Evolutionary conservation across 768 basidiomycete species (phyloP).

Genomic region (Kwoniella sp.): DNA sequence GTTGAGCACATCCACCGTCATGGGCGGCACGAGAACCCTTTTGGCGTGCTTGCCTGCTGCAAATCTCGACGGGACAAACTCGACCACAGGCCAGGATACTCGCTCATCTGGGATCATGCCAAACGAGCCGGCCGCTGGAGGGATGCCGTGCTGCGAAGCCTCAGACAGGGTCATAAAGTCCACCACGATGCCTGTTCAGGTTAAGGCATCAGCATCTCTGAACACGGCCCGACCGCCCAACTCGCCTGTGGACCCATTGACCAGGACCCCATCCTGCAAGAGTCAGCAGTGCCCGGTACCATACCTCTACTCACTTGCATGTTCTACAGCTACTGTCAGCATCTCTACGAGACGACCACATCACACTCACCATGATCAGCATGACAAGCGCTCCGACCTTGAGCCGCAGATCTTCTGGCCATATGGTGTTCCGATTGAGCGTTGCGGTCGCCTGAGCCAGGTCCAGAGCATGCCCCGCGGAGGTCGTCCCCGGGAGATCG

Average conservation of each 20-base stretch:
- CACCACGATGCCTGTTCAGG: slow-evolving; percentile 21
- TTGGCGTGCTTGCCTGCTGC: slow-evolving; percentile 11
- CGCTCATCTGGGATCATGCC: slow-evolving; percentile 2
- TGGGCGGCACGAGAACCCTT: slow-evolving; percentile 22
- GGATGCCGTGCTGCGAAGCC: slow-evolving; percentile 15
- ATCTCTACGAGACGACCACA: neutral
- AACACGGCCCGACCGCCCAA: too few relatives aligned
- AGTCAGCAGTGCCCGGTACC: neutral
- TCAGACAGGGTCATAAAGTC: slow-evolving; percentile 34
- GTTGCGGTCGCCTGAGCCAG: slow-evolving; percentile 18
- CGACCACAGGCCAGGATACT: slow-evolving; percentile 33
- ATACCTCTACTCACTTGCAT: slow-evolving; percentile 20
- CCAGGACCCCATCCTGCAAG: slow-evolving; percentile 66
- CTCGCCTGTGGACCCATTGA: slow-evolving; percentile 92
- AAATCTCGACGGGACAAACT: slow-evolving; percentile 19
- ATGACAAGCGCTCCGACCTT: slow-evolving; percentile 43
- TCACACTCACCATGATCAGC: slow-evolving; percentile 34
- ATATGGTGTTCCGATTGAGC: slow-evolving; percentile 32
- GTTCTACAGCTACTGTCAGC: slow-evolving; percentile 13
- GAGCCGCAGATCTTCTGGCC: slow-evolving; percentile 21
- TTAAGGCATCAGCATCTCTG: neutral
- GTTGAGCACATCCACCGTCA: slow-evolving; percentile 35
- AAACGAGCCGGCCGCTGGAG: slow-evolving; percentile 4
- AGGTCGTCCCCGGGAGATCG: slow-evolving; percentile 32
- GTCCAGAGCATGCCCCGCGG: slow-evolving; percentile 22